A percentile compares a stretch with the other conserved stretches of the same genome.
Conservation (phyloP, 352 stramenopile species). For the Globisporangium canariense region DNA sequence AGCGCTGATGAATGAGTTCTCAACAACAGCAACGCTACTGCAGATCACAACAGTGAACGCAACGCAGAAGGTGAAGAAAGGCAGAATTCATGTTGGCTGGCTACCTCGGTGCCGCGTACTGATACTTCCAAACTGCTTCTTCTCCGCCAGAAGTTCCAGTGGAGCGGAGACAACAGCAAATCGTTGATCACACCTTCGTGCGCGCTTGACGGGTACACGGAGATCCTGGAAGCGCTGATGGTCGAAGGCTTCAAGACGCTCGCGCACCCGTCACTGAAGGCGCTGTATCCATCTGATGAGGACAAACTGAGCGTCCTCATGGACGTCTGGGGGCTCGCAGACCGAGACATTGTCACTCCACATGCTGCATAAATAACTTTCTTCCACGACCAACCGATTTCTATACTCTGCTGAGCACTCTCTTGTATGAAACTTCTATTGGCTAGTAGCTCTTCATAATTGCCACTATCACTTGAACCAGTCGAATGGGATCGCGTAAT, state of each 20-base stretch:
- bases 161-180: not conserved
- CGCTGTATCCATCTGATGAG: slow-evolving; percentile 19
- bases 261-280: slow-evolving; percentile 12
- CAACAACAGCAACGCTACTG: not conserved
- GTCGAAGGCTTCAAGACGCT: slow-evolving; percentile 21
- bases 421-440: not conserved
- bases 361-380: not conserved
- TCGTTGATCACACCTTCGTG: not conserved
- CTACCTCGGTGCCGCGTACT: not conserved
- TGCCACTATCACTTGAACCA: slow-evolving; percentile 22
- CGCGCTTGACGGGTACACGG: not conserved
- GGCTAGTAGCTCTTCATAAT: not conserved
- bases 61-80: not conserved
- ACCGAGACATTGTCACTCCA: slow-evolving; percentile 14
- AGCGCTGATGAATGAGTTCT: not conserved
- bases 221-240: slow-evolving; percentile 11
- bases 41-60: slow-evolving; percentile 1
- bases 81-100: not conserved
- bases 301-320: slow-evolving; percentile 21
- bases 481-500: slow-evolving; percentile 40
- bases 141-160: not conserved
- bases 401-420: no score
- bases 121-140: not conserved
- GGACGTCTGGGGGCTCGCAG: slow-evolving; percentile 26
- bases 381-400: no score